Conservation (phyloP, 2,329 filamentous ascomycete genomes). For the Fusarium sp. region DNA sequence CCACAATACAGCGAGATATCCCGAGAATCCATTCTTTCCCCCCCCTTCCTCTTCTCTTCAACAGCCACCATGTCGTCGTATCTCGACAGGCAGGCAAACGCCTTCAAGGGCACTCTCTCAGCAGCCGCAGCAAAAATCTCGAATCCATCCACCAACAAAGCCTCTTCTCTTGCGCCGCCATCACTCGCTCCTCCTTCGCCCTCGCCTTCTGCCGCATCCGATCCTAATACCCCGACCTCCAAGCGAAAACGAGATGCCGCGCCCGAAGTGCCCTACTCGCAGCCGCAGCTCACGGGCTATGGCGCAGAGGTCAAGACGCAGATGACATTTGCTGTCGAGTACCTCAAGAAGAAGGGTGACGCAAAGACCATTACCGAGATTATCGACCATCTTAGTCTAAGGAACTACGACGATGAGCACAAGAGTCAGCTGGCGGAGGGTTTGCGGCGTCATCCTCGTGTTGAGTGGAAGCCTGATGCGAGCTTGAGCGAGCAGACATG, state of each 20-base stretch:
- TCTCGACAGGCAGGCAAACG: constrained; percentile 71
- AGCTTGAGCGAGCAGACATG: constrained; percentile 73
- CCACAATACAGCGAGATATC: constrained; percentile 3
- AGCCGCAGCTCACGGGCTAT: constrained; percentile 78
- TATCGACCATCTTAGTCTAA: constrained; percentile 80
- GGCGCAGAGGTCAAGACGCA: constrained; percentile 86
- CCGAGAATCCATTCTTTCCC: constrained; percentile 6
- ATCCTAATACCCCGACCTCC: constrained; percentile 69
- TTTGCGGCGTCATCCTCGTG: constrained; percentile 70
- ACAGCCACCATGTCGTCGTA: constrained; percentile 64
- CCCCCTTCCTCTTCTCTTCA: neutral
- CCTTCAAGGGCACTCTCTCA: constrained; percentile 68
- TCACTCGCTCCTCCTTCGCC: constrained; percentile 68
- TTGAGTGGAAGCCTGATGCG: constrained; percentile 64
- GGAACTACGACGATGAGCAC: constrained; percentile 66
- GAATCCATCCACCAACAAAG: constrained; percentile 54
- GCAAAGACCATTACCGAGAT: constrained; percentile 78
- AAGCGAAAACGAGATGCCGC: constrained; percentile 67
- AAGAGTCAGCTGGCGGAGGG: constrained; percentile 73
- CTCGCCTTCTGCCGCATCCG: constrained; percentile 66
- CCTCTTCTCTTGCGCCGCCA: constrained; percentile 41
- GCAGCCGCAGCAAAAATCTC: constrained; percentile 71
- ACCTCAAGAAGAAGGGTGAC: constrained; percentile 76
- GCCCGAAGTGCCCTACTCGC: constrained; percentile 71
- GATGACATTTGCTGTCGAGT: constrained; percentile 85